phyloP scores from a whole-genome alignment of 208 protist species.

The Wallacemonas sp. region DNA sequence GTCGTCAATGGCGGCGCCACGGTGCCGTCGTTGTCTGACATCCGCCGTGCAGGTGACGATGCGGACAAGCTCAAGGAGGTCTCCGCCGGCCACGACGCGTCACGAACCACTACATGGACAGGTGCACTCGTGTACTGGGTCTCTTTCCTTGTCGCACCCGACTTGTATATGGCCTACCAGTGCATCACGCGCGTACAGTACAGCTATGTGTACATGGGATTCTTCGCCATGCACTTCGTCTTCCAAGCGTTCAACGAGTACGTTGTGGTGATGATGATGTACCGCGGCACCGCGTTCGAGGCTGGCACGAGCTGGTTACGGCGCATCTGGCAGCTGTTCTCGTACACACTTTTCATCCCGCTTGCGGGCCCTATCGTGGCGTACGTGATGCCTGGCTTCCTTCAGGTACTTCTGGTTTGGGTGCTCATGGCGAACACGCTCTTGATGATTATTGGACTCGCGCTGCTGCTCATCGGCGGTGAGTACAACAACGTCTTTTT shows the following conservation, averaged over 20 bases:
- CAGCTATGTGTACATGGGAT: constrained; percentile 52
- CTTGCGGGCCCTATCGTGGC: constrained; percentile 19
- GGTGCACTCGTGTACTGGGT: constrained; percentile 28
- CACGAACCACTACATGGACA: constrained; percentile 4
- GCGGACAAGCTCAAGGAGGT: neutral
- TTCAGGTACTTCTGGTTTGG: constrained; percentile 27
- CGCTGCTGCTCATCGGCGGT: constrained; percentile 12
- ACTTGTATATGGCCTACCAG: constrained; percentile 45
- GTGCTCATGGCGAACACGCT: constrained; percentile 23
- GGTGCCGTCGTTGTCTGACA: constrained; percentile 6
- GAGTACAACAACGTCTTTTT: constrained; percentile 6
- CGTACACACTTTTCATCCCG: constrained; percentile 36
- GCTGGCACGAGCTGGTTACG: constrained; percentile 9
- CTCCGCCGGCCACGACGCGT: neutral
- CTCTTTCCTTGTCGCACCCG: constrained; percentile 29
- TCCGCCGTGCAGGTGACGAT: neutral
- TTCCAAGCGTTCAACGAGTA: constrained; percentile 38
- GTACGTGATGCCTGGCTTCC: constrained; percentile 25
- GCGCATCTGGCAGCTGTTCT: constrained; percentile 30
- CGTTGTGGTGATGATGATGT: constrained; percentile 25
- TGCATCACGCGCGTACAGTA: constrained; percentile 15
- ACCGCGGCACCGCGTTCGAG: constrained; percentile 22
- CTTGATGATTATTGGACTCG: constrained; percentile 12
- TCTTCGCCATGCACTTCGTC: constrained; percentile 41
- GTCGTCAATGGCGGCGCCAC: constrained; percentile 12